Base-by-base conservation (phyloP, 306 rosid species). In the Lotus japonicus region DNA sequence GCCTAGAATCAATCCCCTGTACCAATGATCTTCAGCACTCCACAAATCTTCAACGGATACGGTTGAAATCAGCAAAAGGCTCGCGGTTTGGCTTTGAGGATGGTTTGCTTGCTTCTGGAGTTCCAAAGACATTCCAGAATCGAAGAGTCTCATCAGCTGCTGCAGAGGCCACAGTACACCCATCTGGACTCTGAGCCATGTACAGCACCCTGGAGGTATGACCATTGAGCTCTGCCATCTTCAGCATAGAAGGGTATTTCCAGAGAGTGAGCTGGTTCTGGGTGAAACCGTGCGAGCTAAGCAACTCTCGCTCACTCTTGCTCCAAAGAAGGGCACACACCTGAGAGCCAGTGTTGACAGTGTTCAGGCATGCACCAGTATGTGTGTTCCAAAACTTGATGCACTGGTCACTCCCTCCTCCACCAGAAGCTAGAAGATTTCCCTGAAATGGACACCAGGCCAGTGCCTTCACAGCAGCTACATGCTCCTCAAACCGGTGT, bases 371-470 rank as follows among this genome's bases (percentile, higher is more conserved):
- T 0, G 85, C 90, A 5, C 97, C 95, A 0, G 92, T 91, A 66
- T 91, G 95, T 2, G 92, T 79, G 36, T 89, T 89, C 97, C 95
- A 90, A 56, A 87, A 81, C 74, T 85, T 90, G 11, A 90, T 85
- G 84, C 80, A 71, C 11, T 85, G 88, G 28, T 90, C 97, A 43
- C 87, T 81, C 0, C 71, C 86, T 4, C 96, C 95, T 59, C 96
- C 96, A 35, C 95, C 95, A 5, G 92, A 69, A 35, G 87, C 88
- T 12, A 90, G 44, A 51, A 90, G 69, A 66, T 87, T 90, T 39
- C 80, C 73, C 80, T 87, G 97, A 79, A 90, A 90, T 3, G 97
- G 95, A 42, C 95, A 90, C 97, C 95, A 90, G 48, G 89, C 90
- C 0, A 90, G 88, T 62, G 97, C 97, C 68, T 86, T 88, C 4